Evolutionary conservation across 139 green algal species (phyloP), one percentile per base, ranked within the genome.

Genomic region (Chlorella sorokiniana): DNA sequence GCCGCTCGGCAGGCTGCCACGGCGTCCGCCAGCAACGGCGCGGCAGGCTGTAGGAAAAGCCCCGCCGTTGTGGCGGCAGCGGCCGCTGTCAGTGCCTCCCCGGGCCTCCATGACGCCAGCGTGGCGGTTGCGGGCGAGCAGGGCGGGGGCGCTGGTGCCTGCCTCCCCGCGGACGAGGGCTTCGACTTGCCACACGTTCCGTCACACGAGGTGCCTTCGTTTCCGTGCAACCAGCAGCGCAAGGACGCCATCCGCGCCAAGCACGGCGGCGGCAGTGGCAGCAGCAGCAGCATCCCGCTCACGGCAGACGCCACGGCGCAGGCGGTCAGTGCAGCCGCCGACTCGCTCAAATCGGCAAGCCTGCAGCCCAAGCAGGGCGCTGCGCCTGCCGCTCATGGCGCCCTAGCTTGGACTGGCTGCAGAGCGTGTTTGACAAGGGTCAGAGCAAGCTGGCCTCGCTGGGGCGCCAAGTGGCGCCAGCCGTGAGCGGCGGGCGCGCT

Each of bases 171-270:
- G n/a, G n/a, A n/a, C n/a, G n/a, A n/a, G n/a, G n/a, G n/a, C n/a
- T n/a, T n/a, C n/a, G n/a, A n/a, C n/a, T n/a, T n/a, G n/a, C n/a
- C n/a, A n/a, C n/a, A n/a, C n/a, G n/a, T n/a, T n/a, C n/a, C n/a
- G n/a, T n/a, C 54, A 29, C 54, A 10, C 3, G 37, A 23, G 18
- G 37, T 79, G 73, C 54, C 73, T 1, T 23, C 37, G 20, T 52
- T 79, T 10, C 77, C 77, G 0, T 44, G 76, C 23, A 82, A 82
- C 77, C 77, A 82, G 77, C 77, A 82, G 45, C 77, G 77, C 42
- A 82, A 82, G 64, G 35, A 76, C 9, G 63, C 77, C 45, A 82
- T 82, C 33, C 77, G 77, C 16, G 77, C 73, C 63, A 76, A 76
- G 77, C 29, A 73, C 20, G 40, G 33, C 23, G 40, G 59, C 40